Evolutionary conservation across 768 basidiomycete species (phyloP).

Genomic region (Macrolepiota fuliginosa): DNA sequence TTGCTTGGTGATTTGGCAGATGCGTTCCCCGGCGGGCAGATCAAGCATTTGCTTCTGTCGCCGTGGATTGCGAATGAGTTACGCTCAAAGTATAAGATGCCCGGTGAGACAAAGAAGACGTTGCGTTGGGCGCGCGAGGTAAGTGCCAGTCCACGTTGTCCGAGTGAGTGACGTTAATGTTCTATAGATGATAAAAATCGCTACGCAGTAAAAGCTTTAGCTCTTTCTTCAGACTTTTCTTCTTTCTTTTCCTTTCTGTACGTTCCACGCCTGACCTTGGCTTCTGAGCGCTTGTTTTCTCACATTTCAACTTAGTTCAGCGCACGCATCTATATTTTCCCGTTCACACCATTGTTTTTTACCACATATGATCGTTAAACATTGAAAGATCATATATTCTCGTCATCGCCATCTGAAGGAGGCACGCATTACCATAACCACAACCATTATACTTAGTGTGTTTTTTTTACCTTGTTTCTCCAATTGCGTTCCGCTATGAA

Average conservation of each 20-base stretch:
- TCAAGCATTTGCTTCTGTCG: constrained; percentile 74
- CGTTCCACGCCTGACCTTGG: not conserved
- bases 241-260: constrained; percentile 12
- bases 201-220: constrained; percentile 60
- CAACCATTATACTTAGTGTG: constrained; percentile 42
- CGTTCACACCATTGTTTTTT: not conserved
- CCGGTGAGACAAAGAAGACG: constrained; percentile 80
- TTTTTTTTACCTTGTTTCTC: constrained; percentile 36
- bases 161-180: constrained; percentile 3
- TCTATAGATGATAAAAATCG: constrained; percentile 72
- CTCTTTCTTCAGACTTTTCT: constrained; percentile 20
- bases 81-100: constrained; percentile 70
- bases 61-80: constrained; percentile 80
- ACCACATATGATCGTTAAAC: not conserved
- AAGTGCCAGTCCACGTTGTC: constrained; percentile 20
- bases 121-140: constrained; percentile 95
- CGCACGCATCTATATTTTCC: constrained; percentile 42
- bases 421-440: constrained; percentile 18
- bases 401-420: constrained; percentile 66
- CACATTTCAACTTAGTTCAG: constrained; percentile 30
- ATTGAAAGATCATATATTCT: constrained; percentile 21
- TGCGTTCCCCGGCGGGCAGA: constrained; percentile 74
- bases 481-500: constrained; percentile 18
- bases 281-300: constrained; percentile 18
- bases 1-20: constrained; percentile 93